These are phyloP conservation scores for Pseudotsuga menziesii DNA, from an alignment of 75 land plant genomes.

Conservation along the genomic window DNA sequence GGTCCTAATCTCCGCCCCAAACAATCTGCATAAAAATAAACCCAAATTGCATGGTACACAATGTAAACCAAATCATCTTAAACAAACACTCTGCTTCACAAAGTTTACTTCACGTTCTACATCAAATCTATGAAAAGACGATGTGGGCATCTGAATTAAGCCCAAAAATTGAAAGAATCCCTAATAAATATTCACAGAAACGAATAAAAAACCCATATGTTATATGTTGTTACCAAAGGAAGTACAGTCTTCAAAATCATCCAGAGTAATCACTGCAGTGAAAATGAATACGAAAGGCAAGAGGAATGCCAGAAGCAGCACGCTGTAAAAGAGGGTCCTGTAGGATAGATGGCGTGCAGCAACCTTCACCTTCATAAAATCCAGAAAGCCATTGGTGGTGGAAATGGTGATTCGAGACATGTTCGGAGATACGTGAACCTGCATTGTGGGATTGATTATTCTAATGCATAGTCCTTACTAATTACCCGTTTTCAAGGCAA, in stretches of 20 bases:
- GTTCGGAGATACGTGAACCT: constrained; percentile 86
- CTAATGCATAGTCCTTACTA: too few relatives aligned
- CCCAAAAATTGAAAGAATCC: too few relatives aligned
- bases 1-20: constrained; percentile 80
- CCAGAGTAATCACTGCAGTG: constrained; percentile 83
- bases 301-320: constrained; percentile 69
- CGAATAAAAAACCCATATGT: too few relatives aligned
- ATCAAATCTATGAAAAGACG: too few relatives aligned
- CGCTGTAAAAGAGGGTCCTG: constrained; percentile 63
- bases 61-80: too few relatives aligned
- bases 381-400: constrained; percentile 60
- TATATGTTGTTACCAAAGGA: constrained; percentile 20
- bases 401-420: constrained; percentile 95
- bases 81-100: too few relatives aligned
- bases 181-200: too few relatives aligned
- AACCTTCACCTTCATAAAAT: constrained; percentile 83
- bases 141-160: too few relatives aligned
- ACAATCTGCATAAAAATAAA: constrained; percentile 54
- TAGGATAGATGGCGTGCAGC: constrained; percentile 77
- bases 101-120: too few relatives aligned
- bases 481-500: too few relatives aligned
- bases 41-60: background rate
- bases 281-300: constrained; percentile 87
- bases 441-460: constrained; percentile 24
- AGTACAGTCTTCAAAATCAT: constrained; percentile 37